phyloP scores from a whole-genome alignment of 139 green algal genomes.

The Chlorella vulgaris region DNA sequence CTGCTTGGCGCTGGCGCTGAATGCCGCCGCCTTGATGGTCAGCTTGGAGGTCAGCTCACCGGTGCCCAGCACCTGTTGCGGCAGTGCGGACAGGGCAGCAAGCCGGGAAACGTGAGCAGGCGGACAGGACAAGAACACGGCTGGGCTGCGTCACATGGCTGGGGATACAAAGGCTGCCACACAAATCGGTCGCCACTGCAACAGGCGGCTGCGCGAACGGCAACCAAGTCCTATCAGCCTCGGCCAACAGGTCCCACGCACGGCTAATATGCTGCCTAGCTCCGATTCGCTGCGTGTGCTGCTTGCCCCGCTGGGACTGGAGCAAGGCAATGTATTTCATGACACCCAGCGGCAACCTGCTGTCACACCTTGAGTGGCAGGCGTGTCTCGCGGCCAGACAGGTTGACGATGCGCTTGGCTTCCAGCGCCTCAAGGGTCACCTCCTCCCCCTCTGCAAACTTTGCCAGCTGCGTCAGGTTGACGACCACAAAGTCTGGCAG shows the following conservation, averaged over 20 bases:
- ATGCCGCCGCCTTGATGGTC: conserved; percentile 83
- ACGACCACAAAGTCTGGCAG: conserved; percentile 87
- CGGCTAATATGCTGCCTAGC: too few relatives aligned
- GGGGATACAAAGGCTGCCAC: too few relatives aligned
- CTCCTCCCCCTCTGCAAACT: conserved; percentile 79
- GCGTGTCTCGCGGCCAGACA: conserved; percentile 75
- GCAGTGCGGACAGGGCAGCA: not conserved
- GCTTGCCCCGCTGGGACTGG: too few relatives aligned
- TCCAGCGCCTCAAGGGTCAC: conserved; percentile 85
- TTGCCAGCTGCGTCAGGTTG: conserved; percentile 87
- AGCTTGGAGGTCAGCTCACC: conserved; percentile 80
- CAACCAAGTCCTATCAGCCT: too few relatives aligned
- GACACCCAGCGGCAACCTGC: not conserved
- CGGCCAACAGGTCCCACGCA: too few relatives aligned
- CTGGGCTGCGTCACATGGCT: too few relatives aligned
- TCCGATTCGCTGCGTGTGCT: too few relatives aligned
- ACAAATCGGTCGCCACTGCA: too few relatives aligned
- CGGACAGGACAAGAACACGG: not conserved
- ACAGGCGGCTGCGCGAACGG: too few relatives aligned
- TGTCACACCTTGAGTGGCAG: conserved; percentile 90
- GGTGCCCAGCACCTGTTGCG: conserved; percentile 91
- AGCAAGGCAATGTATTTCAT: too few relatives aligned
- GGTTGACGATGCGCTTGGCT: conserved; percentile 79
- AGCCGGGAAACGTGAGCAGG: not conserved
- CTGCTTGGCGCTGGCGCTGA: conserved; percentile 76